phyloP scores from a whole-genome alignment of 2,329 filamentous ascomycete genomes.

The Xylariaceae sp. region DNA sequence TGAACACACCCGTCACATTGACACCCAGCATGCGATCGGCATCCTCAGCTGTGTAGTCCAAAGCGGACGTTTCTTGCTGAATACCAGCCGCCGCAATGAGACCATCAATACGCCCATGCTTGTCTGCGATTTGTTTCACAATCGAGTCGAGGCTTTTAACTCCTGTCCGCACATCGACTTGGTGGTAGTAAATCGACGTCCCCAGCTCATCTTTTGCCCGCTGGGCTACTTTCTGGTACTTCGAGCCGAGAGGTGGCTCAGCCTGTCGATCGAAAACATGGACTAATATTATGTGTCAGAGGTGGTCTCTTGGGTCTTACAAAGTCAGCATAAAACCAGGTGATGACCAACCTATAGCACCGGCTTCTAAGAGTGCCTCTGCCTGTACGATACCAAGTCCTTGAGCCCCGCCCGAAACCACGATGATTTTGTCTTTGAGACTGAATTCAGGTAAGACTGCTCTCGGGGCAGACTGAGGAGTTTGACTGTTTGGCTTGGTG shows the following conservation, averaged over 20 bases:
- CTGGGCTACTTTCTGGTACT: constrained; percentile 61
- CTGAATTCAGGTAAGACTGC: constrained; percentile 64
- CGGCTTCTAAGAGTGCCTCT: constrained; percentile 73
- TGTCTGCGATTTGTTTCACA: constrained; percentile 62
- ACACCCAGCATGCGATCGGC: constrained; percentile 75
- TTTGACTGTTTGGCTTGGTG: neutral
- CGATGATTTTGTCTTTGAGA: constrained; percentile 65
- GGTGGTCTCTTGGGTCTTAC: neutral
- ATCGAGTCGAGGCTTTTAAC: constrained; percentile 61
- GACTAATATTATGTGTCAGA: constrained; percentile 38
- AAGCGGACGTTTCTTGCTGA: constrained; percentile 75
- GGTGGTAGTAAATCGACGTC: constrained; percentile 66
- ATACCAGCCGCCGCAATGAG: constrained; percentile 66
- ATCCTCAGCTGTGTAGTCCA: constrained; percentile 74
- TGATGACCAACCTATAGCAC: constrained; percentile 52
- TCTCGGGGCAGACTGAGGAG: neutral
- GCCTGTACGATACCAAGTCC: constrained; percentile 74
- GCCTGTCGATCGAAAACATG: constrained; percentile 61
- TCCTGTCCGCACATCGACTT: constrained; percentile 70
- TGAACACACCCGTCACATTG: constrained; percentile 79
- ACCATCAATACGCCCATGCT: constrained; percentile 71
- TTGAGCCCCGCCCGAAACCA: constrained; percentile 71
- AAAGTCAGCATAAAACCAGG: neutral
- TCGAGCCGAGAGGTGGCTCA: constrained; percentile 46
- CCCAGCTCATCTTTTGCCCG: constrained; percentile 60